Evolutionary conservation across 2,329 filamentous ascomycete species (phyloP).

Genomic region (Dendryphion nanum): DNA sequence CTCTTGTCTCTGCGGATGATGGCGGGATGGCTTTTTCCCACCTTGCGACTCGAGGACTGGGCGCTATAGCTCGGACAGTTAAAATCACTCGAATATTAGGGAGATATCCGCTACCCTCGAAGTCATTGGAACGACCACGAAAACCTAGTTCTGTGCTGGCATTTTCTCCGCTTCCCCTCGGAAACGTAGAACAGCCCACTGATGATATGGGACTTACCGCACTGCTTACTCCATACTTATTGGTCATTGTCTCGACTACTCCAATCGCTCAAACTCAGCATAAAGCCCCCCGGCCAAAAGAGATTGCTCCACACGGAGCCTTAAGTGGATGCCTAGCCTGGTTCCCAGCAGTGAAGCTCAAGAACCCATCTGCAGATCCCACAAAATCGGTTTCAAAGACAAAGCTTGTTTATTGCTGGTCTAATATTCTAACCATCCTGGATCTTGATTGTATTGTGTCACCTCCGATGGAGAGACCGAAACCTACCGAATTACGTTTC

Average conservation of each 20-base stretch:
- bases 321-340: conserved; percentile 93
- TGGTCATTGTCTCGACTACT: conserved; percentile 96
- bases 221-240: conserved; percentile 89
- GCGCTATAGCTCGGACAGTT: conserved; percentile 78
- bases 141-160: conserved; percentile 95
- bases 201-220: conserved; percentile 89
- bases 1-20: conserved; percentile 91
- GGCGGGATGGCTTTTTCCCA: conserved; percentile 98
- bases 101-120: conserved; percentile 74
- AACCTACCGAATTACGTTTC: conserved; percentile 76
- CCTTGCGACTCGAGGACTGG: conserved; percentile 85
- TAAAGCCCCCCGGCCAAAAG: conserved; percentile 87
- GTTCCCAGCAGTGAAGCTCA: conserved; percentile 95
- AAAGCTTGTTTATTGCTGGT: conserved; percentile 98
- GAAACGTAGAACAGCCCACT: conserved; percentile 87
- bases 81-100: conserved; percentile 90
- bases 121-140: conserved; percentile 62
- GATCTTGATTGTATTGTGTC: conserved; percentile 71
- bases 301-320: conserved; percentile 83
- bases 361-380: conserved; percentile 66
- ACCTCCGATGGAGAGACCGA: conserved; percentile 66
- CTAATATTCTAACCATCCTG: conserved; percentile 90
- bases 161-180: conserved; percentile 84
- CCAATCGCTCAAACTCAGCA: conserved; percentile 95
- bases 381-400: conserved; percentile 71